phyloP scores from a whole-genome alignment of 1,284 basidiomycete genomes.

The Gymnopus androsaceus region DNA sequence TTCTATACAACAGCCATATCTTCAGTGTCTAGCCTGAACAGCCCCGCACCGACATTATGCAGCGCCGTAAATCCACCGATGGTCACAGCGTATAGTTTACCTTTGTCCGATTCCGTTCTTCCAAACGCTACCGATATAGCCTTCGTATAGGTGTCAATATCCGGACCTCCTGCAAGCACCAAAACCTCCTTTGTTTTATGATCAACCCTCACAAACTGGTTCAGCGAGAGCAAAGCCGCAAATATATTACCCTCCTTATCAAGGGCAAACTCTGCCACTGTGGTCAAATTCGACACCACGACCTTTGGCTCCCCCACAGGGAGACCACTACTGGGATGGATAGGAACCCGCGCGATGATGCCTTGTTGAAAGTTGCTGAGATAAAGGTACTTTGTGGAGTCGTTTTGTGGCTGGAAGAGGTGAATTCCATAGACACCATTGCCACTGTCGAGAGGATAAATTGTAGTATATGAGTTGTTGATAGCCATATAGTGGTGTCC shows the following conservation, averaged over 20 bases:
- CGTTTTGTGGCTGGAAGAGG: not conserved
- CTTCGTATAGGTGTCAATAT: not conserved
- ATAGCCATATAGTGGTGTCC: constrained; percentile 4
- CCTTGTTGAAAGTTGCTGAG: not conserved
- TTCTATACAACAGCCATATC: not conserved
- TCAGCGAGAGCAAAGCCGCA: not conserved
- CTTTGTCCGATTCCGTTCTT: not conserved
- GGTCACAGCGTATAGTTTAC: not conserved
- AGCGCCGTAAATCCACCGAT: not conserved
- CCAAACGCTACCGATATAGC: constrained; percentile 1
- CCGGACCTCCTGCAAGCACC: constrained; percentile 1
- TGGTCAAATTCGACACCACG: not conserved
- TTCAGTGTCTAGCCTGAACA: not conserved
- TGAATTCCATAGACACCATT: constrained; percentile 1
- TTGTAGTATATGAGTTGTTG: not conserved
- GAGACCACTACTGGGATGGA: not conserved
- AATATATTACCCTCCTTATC: constrained; percentile 10
- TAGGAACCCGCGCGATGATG: not conserved
- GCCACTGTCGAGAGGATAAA: not conserved
- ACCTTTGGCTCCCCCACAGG: not conserved
- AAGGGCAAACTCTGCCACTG: not conserved
- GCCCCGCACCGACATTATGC: not conserved
- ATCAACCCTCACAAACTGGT: not conserved
- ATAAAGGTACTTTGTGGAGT: not conserved
- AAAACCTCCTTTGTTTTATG: not conserved